These are phyloP conservation scores for Sungouiozyma ichnusensis DNA, from an alignment of 805 yeast species.

Conservation along the genomic window DNA sequence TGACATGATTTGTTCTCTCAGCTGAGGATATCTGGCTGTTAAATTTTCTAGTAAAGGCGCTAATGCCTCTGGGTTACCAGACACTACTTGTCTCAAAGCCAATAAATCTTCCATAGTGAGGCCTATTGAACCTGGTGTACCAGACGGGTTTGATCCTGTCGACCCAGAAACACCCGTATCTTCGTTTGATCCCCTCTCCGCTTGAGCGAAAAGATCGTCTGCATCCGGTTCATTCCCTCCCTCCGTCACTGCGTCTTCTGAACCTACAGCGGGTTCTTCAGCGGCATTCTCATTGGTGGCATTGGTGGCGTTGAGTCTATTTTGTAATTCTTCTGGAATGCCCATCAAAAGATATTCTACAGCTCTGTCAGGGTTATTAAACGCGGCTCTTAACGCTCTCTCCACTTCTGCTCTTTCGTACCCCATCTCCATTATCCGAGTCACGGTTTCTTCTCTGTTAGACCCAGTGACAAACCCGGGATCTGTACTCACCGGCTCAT, in stretches of 20 bases:
- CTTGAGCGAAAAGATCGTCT: slow-evolving; percentile 34
- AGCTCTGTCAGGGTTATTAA: slow-evolving; percentile 95
- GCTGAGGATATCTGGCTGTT: slow-evolving; percentile 72
- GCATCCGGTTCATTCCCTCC: slow-evolving; percentile 14
- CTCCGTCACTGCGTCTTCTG: slow-evolving; percentile 4
- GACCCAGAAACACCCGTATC: slow-evolving; percentile 14
- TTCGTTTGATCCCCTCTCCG: slow-evolving; percentile 30
- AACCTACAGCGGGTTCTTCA: slow-evolving; percentile 13
- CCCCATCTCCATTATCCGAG: slow-evolving; percentile 91
- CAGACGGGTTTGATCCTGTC: slow-evolving; percentile 13
- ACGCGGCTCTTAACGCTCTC: slow-evolving; percentile 87
- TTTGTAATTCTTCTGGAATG: slow-evolving; percentile 52
- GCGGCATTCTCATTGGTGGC: background rate
- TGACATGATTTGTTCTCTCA: slow-evolving; percentile 65
- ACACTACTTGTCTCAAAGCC: slow-evolving; percentile 65
- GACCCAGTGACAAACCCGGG: slow-evolving; percentile 69
- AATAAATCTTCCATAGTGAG: slow-evolving; percentile 38
- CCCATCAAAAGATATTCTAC: slow-evolving; percentile 91
- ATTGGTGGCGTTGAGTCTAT: slow-evolving; percentile 3
- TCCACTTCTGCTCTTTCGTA: slow-evolving; percentile 81
- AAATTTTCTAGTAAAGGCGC: slow-evolving; percentile 76
- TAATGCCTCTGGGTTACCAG: slow-evolving; percentile 78
- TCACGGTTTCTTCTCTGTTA: slow-evolving; percentile 67
- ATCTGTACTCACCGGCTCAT: slow-evolving; percentile 20
- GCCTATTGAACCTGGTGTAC: slow-evolving; percentile 33